Evolutionary conservation across 345 rosid species (phyloP), one percentile per base, ranked within the genome.

Genomic region (Melastoma malabathricum): DNA sequence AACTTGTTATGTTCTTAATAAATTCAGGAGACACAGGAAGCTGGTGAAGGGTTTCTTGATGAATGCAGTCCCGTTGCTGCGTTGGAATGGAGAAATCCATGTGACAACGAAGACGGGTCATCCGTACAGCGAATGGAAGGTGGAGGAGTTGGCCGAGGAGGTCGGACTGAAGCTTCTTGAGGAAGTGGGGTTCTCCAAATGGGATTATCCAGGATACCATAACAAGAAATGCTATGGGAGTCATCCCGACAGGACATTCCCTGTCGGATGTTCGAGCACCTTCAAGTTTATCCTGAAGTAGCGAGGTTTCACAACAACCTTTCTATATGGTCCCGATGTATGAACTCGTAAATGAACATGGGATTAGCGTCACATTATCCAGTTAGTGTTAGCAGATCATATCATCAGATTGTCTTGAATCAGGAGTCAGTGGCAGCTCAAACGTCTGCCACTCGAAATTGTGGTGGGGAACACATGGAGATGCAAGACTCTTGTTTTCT

Each of bases 31-130:
- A 1, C 77, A 79, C 51, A 52, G 57, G 54, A 16, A 55, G 3
- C 15, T 77, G 51, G 74, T 79, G 50, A 59, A 54, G 56, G 80
- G 78, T 0, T 84, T 84, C 52, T 52, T 84, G 38, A 58, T 31
- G 34, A 81, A 52, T 58, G 82, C 84, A 5, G 54, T 50, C 19
- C 14, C 47, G 48, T 50, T 82, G 65, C 44, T 82, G 43, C 18
- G 47, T 4, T 59, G 48, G 15, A 56, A 64, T 14, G 84, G 89
- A 5, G 84, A 85, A 58, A 66, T 77, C 31, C 87, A 82, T 43
- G 64, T 77, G 29, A 60, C 80, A 14, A 84, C 77, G 57, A 77
- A 75, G 58, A 75, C 71, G 0, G 59, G 60, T 16, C 38, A 70
- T 51, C 89, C 84, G 20, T 86, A 64, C 50, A 27, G 38, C 3